Conservation (phyloP, 2,329 filamentous ascomycete genomes). For the Scedosporium boydii region DNA sequence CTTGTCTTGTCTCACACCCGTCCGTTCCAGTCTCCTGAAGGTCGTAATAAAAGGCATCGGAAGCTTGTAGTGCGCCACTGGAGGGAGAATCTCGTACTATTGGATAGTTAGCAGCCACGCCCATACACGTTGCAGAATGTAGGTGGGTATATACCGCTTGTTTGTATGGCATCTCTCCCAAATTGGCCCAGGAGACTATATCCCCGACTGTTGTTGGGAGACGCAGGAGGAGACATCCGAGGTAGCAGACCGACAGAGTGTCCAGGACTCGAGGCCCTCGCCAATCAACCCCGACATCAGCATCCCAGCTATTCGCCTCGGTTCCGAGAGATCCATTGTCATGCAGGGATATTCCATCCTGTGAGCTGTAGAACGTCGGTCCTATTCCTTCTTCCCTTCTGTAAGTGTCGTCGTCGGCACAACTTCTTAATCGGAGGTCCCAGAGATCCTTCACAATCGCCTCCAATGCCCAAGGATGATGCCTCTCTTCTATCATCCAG, state of each 20-base stretch:
- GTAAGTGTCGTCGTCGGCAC: constrained; percentile 16
- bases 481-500: constrained; percentile 59
- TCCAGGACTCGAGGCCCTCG: constrained; percentile 61
- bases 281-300: constrained; percentile 37
- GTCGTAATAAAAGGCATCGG: not conserved
- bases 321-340: constrained; percentile 15
- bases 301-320: constrained; percentile 32
- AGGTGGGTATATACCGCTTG: constrained; percentile 42
- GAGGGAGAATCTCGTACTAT: constrained; percentile 48
- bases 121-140: not conserved
- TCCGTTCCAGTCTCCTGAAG: not conserved
- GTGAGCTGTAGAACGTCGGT: not conserved
- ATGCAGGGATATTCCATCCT: not conserved
- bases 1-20: not conserved
- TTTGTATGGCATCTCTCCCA: constrained; percentile 62
- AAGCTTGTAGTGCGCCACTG: constrained; percentile 12
- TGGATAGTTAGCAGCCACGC: not conserved
- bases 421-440: constrained; percentile 54
- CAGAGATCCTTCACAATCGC: constrained; percentile 75
- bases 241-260: constrained; percentile 68
- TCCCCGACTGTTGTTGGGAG: constrained; percentile 70
- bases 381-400: constrained; percentile 9
- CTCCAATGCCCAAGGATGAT: constrained; percentile 65
- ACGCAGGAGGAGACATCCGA: constrained; percentile 65
- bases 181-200: constrained; percentile 57